Conservation (phyloP, 768 basidiomycete genomes). For the Suillus spraguei region DNA sequence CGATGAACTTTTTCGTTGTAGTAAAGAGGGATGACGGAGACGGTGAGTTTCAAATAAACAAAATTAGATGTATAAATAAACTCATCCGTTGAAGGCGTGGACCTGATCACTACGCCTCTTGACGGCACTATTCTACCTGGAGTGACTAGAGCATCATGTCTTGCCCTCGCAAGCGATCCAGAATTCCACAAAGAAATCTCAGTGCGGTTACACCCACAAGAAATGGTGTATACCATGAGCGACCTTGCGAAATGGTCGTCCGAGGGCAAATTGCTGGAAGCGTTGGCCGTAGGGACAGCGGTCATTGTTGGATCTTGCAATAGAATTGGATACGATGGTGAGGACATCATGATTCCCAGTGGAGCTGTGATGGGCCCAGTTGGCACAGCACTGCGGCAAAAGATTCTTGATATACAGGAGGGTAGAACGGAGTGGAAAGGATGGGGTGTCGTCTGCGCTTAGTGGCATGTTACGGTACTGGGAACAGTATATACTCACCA, state of each 20-base stretch:
- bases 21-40: slow-evolving; percentile 57
- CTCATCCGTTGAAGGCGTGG: slow-evolving; percentile 49
- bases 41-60: slow-evolving; percentile 35
- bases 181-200: slow-evolving; percentile 34
- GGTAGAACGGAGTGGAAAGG: slow-evolving; percentile 61
- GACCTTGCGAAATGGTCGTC: slow-evolving; percentile 58
- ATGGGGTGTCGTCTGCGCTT: slow-evolving; percentile 57
- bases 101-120: slow-evolving; percentile 86
- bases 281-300: slow-evolving; percentile 86
- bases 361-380: slow-evolving; percentile 54
- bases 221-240: slow-evolving; percentile 61
- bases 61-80: not conserved
- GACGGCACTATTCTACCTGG: slow-evolving; percentile 94
- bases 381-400: slow-evolving; percentile 67
- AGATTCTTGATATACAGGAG: slow-evolving; percentile 78
- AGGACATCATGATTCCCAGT: slow-evolving; percentile 59
- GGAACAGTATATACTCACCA: no score
- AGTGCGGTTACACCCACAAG: slow-evolving; percentile 47
- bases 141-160: slow-evolving; percentile 85
- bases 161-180: slow-evolving; percentile 71
- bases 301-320: slow-evolving; percentile 74
- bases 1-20: slow-evolving; percentile 83
- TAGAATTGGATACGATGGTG: slow-evolving; percentile 71
- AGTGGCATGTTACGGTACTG: not conserved
- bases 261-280: slow-evolving; percentile 70